These are phyloP conservation scores for Lactarius quietus DNA, from an alignment of 768 basidiomycete genomes.

Conservation along the genomic window DNA sequence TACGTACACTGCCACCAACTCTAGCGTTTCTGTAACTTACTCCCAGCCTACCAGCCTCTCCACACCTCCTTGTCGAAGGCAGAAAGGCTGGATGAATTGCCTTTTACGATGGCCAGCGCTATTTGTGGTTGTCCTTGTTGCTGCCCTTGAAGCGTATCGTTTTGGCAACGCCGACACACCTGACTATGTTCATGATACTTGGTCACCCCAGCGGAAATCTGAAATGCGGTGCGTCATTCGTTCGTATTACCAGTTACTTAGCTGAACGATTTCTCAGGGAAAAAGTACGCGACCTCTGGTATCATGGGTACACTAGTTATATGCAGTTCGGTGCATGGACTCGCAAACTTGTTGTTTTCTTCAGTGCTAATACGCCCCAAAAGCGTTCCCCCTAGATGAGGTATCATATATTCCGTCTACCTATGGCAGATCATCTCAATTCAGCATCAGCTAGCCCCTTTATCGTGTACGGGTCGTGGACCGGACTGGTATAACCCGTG, in stretches of 20 bases:
- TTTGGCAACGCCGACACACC: constrained; percentile 17
- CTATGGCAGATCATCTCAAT: constrained; percentile 7
- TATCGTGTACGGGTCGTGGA: constrained; percentile 85
- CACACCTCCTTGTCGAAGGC: constrained; percentile 16
- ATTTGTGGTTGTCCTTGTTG: constrained; percentile 40
- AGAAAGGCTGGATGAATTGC: constrained; percentile 36
- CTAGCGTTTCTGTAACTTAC: not conserved
- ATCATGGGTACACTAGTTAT: constrained; percentile 87
- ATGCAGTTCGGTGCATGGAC: constrained; percentile 68
- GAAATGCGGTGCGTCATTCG: constrained; percentile 47
- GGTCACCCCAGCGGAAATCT: constrained; percentile 57
- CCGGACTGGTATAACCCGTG: constrained; percentile 84
- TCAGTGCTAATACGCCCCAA: constrained; percentile 15
- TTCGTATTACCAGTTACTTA: not conserved
- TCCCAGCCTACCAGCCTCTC: not conserved
- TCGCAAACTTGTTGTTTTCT: constrained; percentile 22
- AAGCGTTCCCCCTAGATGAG: constrained; percentile 87
- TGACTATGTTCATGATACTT: constrained; percentile 32
- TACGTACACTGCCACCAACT: constrained; percentile 1
- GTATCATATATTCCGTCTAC: constrained; percentile 37
- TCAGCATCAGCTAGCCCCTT: constrained; percentile 64
- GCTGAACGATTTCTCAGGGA: constrained; percentile 43
- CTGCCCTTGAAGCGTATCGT: constrained; percentile 35
- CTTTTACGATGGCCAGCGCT: constrained; percentile 51
- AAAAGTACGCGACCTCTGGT: constrained; percentile 74